Evolutionary conservation across 139 green algal species (phyloP), one percentile per base, ranked within the genome.

Genomic region (Micractinium conductrix): DNA sequence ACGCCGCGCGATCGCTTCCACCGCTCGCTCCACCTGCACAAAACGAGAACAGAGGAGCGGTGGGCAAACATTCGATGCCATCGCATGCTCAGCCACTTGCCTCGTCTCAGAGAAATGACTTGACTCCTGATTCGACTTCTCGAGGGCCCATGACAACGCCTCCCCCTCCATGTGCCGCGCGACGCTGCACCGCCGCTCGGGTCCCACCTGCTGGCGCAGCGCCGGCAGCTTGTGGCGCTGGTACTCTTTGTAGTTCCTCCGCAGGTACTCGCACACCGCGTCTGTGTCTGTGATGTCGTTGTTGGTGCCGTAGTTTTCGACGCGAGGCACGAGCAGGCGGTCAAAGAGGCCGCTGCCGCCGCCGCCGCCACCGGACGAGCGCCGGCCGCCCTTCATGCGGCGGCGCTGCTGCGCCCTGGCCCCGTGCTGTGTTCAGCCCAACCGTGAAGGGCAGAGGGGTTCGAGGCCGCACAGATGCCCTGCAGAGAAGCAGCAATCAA

Each of bases 211-310:
- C 17, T 78, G 80, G 4, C 80, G 83, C 74, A 97, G 93, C 7
- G 89, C 81, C 0, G 69, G 87, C 2, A 88, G 33, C 72, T 92
- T 90, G 60, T 90, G 86, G 4, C 94, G 86, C 74, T 92, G 79
- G 80, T 97, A 97, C 87, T 96, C 93, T 44, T 89, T 91, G 83
- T 95, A 93, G 22, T 70, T 84, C 19, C 63, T 50, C 3, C 92
- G 72, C 71, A 97, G 81, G 38, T 92, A 84, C 16, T 94, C 90
- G 0, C 79, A 82, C 22, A 94, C 89, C 14, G 87, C 89, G 7
- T 97, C 93, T 7, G 91, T 85, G 74, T 97, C 94, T 2, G 67
- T 91, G 38, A 90, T 79, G 69, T 91, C 89, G 71, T 95, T 89
- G 79, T 91, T 93, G 1, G 85, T 44, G 2, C 84, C 91, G 86